Evolutionary conservation across 2,329 filamentous ascomycete genomes (phyloP), one percentile per base, ranked within the genome.

Genomic region (Colletotrichum gigasporum): DNA sequence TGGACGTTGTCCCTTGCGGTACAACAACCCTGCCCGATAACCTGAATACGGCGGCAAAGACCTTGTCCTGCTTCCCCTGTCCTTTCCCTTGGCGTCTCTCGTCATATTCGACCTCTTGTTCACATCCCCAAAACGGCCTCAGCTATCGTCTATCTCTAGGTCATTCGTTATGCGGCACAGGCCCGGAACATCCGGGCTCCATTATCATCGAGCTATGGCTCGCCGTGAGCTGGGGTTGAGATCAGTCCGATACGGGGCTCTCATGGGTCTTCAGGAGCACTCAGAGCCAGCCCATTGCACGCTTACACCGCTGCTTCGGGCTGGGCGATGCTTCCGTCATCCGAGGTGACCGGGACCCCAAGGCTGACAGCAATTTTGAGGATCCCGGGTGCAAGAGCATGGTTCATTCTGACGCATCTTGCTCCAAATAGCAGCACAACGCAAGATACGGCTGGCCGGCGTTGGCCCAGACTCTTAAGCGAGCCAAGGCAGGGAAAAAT

Each of bases 251-350:
- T 44, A 60, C 47, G 39, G 42, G 24, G 54, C 18, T 12, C 16
- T 24, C 24, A 39, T 39, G 24, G 47, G 30, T 18, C 47, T 32
- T 26, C 32, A 20, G 10, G 6, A 39, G 26, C 26, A 22, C 12
- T 47, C 26, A 26, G 24, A 30, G 30, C 32, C 32, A 20, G 26
- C 28, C 47, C 44, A 37, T 34, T 35, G 26, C 20, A 41, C 45
- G 39, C 55, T 61, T 64, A 54, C 61, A 64, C 56, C 61, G 56
- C 61, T 61, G 56, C 22, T 64, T 55, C 28, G 24, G 22, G n/a
- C 26, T 34, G 35, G 26, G 26, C 44, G 30, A 50, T 42, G 22
- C 22, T 16, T 50, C 56, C 18, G 42, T 28, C 42, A 34, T 56
- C 48, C 41, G 28, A 53, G 41, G 24, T 30, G 48, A 2, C 39